Evolutionary conservation across 2,329 filamentous ascomycete species (phyloP).

Genomic region (Alternaria dauci): DNA sequence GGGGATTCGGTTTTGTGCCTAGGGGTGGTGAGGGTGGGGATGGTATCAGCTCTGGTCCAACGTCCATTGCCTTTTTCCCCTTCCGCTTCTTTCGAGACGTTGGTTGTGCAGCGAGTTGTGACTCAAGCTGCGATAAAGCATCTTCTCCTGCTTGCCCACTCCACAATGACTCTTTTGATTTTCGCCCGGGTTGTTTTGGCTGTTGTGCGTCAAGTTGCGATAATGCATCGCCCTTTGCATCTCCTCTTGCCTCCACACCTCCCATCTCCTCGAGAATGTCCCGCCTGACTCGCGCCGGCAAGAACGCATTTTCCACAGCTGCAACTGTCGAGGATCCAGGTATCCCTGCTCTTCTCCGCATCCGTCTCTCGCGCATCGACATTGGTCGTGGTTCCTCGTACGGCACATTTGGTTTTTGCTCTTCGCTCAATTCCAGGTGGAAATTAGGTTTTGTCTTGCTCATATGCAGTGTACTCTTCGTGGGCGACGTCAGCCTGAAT

Average conservation of each 20-base stretch:
- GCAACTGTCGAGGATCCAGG: not conserved
- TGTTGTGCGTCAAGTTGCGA: not conserved
- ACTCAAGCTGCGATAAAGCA: not conserved
- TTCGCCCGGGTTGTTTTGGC: not conserved
- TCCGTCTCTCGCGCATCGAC: slow-evolving; percentile 16
- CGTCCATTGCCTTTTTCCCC: not conserved
- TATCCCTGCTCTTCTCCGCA: slow-evolving; percentile 4
- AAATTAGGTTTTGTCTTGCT: slow-evolving; percentile 6
- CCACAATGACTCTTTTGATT: not conserved
- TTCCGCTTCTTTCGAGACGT: not conserved
- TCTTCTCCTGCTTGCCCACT: not conserved
- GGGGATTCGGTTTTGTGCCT: not conserved
- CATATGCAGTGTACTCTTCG: slow-evolving; percentile 3
- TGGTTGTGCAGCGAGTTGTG: not conserved
- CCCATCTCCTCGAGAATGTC: not conserved
- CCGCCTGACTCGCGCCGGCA: slow-evolving; percentile 1
- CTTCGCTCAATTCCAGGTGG: not conserved
- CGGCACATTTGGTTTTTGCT: not conserved
- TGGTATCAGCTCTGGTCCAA: slow-evolving; percentile 12
- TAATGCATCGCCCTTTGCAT: not conserved
- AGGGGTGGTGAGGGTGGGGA: slow-evolving; percentile 25
- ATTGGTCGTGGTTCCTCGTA: not conserved
- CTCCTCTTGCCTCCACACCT: not conserved
- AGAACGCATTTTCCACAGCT: not conserved
- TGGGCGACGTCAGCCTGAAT: slow-evolving; percentile 3